phyloP scores from a whole-genome alignment of 805 yeast species.

The Lachancea mirantina region DNA sequence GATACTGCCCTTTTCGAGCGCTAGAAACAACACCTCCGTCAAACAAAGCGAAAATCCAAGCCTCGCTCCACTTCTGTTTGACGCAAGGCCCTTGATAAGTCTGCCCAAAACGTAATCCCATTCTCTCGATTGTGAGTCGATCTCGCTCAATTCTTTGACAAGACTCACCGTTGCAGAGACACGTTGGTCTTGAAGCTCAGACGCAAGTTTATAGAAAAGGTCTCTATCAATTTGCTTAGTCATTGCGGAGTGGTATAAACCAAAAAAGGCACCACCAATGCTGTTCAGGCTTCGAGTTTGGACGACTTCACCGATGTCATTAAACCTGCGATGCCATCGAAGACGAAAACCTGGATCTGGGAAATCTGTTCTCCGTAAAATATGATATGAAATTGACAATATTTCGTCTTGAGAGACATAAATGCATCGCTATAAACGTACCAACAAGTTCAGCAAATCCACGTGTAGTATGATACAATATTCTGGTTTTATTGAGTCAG shows the following conservation, averaged over 20 bases:
- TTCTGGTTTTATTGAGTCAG: no score
- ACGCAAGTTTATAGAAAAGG: slow-evolving; percentile 67
- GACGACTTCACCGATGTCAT: slow-evolving; percentile 4
- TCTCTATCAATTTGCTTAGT: slow-evolving; percentile 50
- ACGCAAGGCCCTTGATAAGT: slow-evolving; percentile 70
- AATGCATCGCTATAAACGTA: no score
- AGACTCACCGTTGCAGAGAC: slow-evolving; percentile 62
- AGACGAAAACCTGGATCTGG: no score
- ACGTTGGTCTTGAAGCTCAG: slow-evolving; percentile 68
- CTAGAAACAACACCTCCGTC: slow-evolving; percentile 50
- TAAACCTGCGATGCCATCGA: no score
- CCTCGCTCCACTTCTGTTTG: slow-evolving; percentile 77
- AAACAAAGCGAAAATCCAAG: slow-evolving; percentile 85
- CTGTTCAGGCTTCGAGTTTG: neutral
- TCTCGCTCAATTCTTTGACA: slow-evolving; percentile 49
- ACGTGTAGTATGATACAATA: no score
- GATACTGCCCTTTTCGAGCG: slow-evolving; percentile 22
- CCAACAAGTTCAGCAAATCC: no score
- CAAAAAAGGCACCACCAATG: neutral
- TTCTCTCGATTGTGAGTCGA: slow-evolving; percentile 41
- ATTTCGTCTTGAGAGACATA: no score
- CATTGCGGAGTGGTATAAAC: neutral
- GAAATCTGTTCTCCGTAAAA: no score
- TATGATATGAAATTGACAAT: no score
- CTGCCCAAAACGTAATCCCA: slow-evolving; percentile 80